These are phyloP conservation scores for Salix suchowensis DNA, from an alignment of 345 rosid genomes.

Conservation along the genomic window DNA sequence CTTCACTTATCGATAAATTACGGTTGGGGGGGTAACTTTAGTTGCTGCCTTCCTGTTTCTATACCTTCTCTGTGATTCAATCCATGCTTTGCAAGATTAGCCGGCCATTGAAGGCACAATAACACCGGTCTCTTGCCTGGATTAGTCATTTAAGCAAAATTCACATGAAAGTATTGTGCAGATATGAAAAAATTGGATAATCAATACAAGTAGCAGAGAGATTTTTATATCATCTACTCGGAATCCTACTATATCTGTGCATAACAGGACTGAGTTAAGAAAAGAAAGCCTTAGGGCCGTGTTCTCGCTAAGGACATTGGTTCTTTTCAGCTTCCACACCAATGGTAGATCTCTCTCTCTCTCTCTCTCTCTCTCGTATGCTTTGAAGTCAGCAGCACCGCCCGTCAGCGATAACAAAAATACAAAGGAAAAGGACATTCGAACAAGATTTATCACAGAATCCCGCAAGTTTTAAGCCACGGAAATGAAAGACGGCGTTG, in stretches of 20 bases:
- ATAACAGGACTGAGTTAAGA: background rate
- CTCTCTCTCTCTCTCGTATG: background rate
- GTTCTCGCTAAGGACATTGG: background rate
- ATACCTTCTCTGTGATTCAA: background rate
- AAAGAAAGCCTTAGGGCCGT: background rate
- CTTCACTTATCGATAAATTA: background rate
- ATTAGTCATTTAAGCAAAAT: background rate
- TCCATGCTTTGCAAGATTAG: background rate
- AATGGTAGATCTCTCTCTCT: too few relatives aligned
- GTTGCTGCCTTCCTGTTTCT: background rate
- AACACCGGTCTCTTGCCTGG: background rate
- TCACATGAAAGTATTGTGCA: background rate
- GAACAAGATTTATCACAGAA: background rate
- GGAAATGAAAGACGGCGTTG: background rate
- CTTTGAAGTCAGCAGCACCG: background rate
- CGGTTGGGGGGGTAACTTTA: background rate
- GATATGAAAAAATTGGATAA: background rate
- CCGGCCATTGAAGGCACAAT: background rate
- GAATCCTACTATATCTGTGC: background rate
- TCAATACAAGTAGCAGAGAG: background rate
- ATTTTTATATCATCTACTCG: background rate
- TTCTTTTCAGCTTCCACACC: background rate
- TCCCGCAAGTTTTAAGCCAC: background rate
- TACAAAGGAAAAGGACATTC: background rate
- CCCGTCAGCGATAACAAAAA: background rate